Percentiles rank a stretch among this genome's conserved stretches.
These are phyloP conservation scores for Medicago lupulina DNA, from an alignment of 306 rosid genomes.

Conservation along the genomic window DNA sequence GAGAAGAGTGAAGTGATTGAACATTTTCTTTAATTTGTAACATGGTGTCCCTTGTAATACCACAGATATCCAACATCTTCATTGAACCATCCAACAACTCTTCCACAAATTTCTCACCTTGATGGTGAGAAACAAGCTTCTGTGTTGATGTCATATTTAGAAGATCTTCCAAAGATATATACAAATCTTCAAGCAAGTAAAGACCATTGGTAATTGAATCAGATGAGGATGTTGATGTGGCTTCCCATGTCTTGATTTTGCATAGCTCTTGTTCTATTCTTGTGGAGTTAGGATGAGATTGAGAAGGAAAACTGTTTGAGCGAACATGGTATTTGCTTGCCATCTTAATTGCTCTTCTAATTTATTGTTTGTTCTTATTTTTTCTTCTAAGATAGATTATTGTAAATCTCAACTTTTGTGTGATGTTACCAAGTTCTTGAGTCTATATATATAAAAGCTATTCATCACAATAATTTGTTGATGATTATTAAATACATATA, in stretches of 20 bases:
- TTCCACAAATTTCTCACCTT: constrained; percentile 49
- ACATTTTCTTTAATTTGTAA: constrained; percentile 59
- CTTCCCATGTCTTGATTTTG: constrained; percentile 34
- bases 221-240: constrained; percentile 48
- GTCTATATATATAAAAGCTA: constrained; percentile 35
- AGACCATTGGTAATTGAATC: constrained; percentile 44
- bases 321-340: constrained; percentile 54
- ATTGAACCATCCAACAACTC: constrained; percentile 58
- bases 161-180: constrained; percentile 61
- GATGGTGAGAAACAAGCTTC: constrained; percentile 48
- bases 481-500: too few species aligned
- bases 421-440: constrained; percentile 26
- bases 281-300: constrained; percentile 64
- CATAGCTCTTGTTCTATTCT: constrained; percentile 43
- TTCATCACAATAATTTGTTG: background rate
- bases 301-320: constrained; percentile 71
- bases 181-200: constrained; percentile 55
- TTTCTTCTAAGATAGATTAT: background rate
- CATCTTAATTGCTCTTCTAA: constrained; percentile 42
- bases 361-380: background rate
- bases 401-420: background rate
- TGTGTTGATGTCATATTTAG: constrained; percentile 44
- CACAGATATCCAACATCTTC: constrained; percentile 59
- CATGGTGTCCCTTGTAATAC: constrained; percentile 58
- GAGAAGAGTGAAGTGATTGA: constrained; percentile 60